These are phyloP conservation scores for Spathaspora sp. DNA, from an alignment of 1,139 yeast species.

Conservation along the genomic window DNA sequence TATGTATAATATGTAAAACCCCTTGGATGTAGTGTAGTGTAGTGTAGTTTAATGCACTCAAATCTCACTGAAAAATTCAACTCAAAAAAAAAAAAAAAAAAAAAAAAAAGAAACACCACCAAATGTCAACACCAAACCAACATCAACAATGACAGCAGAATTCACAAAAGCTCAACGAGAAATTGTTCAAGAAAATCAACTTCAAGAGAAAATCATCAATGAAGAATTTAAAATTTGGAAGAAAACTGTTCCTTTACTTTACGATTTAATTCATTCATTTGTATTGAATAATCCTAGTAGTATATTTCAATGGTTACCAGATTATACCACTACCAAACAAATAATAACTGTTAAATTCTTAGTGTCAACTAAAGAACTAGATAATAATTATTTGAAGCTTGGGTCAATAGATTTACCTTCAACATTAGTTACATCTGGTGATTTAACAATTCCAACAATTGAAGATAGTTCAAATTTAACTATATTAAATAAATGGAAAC, in stretches of 20 bases:
- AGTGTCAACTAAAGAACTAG: slow-evolving; percentile 47
- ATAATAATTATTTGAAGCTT: slow-evolving; percentile 45
- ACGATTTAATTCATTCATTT: slow-evolving; percentile 72
- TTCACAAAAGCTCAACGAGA: slow-evolving; percentile 29
- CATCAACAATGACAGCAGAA: slow-evolving; percentile 11
- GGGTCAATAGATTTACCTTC: slow-evolving; percentile 51
- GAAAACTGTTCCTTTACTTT: slow-evolving; percentile 86
- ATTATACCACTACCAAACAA: slow-evolving; percentile 31
- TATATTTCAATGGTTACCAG: slow-evolving; percentile 51
- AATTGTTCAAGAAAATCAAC: slow-evolving; percentile 44
- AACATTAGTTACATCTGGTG: slow-evolving; percentile 34
- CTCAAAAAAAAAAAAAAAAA: not conserved
- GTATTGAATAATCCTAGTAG: slow-evolving; percentile 63
- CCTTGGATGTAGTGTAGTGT: too few relatives aligned
- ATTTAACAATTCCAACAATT: slow-evolving; percentile 16
- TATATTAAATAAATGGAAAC: slow-evolving; percentile 47
- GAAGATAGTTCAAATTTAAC: slow-evolving; percentile 30
- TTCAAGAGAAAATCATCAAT: slow-evolving; percentile 50
- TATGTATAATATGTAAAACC: too few relatives aligned
- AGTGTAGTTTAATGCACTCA: too few relatives aligned
- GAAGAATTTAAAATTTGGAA: slow-evolving; percentile 94
- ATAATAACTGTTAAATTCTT: slow-evolving; percentile 42
- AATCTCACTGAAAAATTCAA: not conserved
- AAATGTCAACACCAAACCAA: not conserved
- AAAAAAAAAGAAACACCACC: slow-evolving; percentile 2